A percentile compares a stretch with the other conserved stretches of the same genome.
phyloP scores from a whole-genome alignment of 179 eudicot genomes.

The Silene vulgaris region DNA sequence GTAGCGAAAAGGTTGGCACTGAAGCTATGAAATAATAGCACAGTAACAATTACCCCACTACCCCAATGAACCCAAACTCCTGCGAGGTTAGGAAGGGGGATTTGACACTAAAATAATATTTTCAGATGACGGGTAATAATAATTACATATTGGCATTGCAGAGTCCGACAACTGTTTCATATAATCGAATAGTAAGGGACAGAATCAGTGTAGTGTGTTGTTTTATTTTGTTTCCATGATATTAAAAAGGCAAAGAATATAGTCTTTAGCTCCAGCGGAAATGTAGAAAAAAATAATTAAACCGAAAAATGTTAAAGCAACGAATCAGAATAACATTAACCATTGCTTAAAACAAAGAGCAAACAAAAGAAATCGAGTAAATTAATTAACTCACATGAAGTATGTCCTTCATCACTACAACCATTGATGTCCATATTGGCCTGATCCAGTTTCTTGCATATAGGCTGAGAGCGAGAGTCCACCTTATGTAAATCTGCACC shows the following conservation, averaged over 20 bases:
- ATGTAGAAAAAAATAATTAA: not conserved
- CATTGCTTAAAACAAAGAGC: not conserved
- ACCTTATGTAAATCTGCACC: conserved; percentile 6
- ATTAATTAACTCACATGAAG: conserved; percentile 20
- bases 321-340: not conserved
- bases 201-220: not conserved
- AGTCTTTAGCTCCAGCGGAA: not conserved
- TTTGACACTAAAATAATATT: not conserved
- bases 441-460: conserved; percentile 4
- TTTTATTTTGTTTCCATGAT: not conserved
- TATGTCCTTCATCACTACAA: conserved; percentile 20
- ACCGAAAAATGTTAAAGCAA: not conserved
- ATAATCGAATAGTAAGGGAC: not conserved
- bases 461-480: not conserved
- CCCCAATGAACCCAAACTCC: not conserved
- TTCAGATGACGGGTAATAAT: not conserved
- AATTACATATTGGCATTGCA: not conserved
- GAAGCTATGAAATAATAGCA: not conserved
- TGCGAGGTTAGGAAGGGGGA: not conserved
- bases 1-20: not conserved
- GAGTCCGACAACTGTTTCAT: not conserved
- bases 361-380: not conserved
- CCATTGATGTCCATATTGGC: conserved; percentile 7
- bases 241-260: not conserved
- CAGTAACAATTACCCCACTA: not conserved